Percentiles rank a stretch among this genome's conserved stretches.
phyloP scores from a whole-genome alignment of 169 alveolate genomes.

The Babesia bovis region DNA sequence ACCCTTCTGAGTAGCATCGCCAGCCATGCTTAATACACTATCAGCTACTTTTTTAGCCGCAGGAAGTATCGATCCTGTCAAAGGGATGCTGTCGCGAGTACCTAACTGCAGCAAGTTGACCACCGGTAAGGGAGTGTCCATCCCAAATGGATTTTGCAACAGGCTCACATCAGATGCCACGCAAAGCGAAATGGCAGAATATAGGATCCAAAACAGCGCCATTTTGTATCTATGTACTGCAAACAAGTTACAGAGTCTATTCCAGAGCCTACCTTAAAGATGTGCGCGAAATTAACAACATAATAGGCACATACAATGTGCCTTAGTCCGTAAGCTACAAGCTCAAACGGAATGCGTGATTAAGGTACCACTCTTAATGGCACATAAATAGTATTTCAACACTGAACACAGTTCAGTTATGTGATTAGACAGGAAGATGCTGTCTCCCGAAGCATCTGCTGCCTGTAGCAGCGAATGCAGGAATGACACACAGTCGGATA shows the following conservation, averaged over 20 bases:
- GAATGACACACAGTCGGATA: not conserved
- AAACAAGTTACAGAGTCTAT: not conserved
- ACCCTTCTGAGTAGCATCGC: no score
- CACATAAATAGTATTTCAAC: not conserved
- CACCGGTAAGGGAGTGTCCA: conserved; percentile 19
- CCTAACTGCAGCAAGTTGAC: conserved; percentile 12
- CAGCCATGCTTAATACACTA: no score
- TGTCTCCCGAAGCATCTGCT: not conserved
- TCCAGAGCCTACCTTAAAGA: not conserved
- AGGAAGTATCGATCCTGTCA: not conserved
- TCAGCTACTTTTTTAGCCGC: not conserved
- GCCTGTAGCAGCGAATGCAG: not conserved
- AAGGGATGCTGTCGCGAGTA: not conserved
- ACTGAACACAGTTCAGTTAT: conserved; percentile 27
- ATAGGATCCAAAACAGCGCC: not conserved
- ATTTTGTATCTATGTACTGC: not conserved
- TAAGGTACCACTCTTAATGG: not conserved
- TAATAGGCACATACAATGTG: not conserved
- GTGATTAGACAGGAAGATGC: not conserved
- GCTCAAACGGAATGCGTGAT: not conserved
- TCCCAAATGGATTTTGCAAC: conserved; percentile 1
- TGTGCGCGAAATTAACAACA: not conserved
- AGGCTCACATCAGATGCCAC: not conserved
- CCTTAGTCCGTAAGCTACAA: not conserved
- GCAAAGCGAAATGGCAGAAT: not conserved